phyloP scores from a whole-genome alignment of 2,329 filamentous ascomycete genomes.

The Calcarisporium arbuscula region DNA sequence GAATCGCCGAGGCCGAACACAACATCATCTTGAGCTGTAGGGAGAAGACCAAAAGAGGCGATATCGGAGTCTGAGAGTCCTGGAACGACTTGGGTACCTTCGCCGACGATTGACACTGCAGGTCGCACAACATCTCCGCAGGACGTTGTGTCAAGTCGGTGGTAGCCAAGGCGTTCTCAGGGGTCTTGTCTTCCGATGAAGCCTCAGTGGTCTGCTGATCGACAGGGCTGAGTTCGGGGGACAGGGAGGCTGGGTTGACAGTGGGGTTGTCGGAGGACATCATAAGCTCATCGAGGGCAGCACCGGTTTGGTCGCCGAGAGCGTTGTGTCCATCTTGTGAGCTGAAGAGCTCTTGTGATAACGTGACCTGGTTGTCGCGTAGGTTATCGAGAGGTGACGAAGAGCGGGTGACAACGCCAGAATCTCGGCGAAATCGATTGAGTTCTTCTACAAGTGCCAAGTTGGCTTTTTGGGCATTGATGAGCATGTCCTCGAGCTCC shows the following conservation, averaged over 20 bases:
- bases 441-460: slow-evolving; percentile 43
- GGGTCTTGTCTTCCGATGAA: slow-evolving; percentile 17
- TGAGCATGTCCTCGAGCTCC: slow-evolving; percentile 59
- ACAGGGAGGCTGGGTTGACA: slow-evolving; percentile 56
- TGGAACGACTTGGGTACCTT: slow-evolving; percentile 45
- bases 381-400: slow-evolving; percentile 36
- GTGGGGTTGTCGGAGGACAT: slow-evolving; percentile 37
- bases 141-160: slow-evolving; percentile 98
- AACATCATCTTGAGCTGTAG: slow-evolving; percentile 55
- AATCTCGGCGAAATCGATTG: slow-evolving; percentile 38
- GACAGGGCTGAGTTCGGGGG: slow-evolving; percentile 48
- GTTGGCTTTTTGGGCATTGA: slow-evolving; percentile 51
- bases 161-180: slow-evolving; percentile 2
- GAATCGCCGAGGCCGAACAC: slow-evolving; percentile 62
- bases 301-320: slow-evolving; percentile 20
- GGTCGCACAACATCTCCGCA: slow-evolving; percentile 99
- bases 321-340: slow-evolving; percentile 34
- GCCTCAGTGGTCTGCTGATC: slow-evolving; percentile 32
- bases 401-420: slow-evolving; percentile 33
- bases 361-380: slow-evolving; percentile 43
- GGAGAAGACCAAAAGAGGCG: slow-evolving; percentile 35
- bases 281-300: slow-evolving; percentile 38
- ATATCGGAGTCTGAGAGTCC: slow-evolving; percentile 33
- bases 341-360: slow-evolving; percentile 54
- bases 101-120: slow-evolving; percentile 98